Conservation (phyloP, 2,329 filamentous ascomycete species). For the Ilyonectria destructans region DNA sequence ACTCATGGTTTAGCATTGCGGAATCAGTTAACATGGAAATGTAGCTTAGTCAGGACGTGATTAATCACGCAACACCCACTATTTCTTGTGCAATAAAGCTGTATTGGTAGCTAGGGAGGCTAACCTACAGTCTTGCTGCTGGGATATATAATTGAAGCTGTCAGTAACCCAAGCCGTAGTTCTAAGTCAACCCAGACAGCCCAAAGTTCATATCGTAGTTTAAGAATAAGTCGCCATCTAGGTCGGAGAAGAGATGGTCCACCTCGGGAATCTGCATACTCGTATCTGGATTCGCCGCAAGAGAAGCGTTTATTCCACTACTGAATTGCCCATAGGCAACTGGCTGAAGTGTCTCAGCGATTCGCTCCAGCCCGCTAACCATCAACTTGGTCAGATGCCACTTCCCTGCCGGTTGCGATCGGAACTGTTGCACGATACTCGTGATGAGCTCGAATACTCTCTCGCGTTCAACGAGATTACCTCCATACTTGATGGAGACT, state of each 20-base stretch:
- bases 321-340: background rate
- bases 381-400: slow-evolving; percentile 64
- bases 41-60: too few species aligned
- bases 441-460: slow-evolving; percentile 57
- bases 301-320: background rate
- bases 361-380: slow-evolving; percentile 59
- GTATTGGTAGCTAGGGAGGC: too few species aligned
- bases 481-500: slow-evolving; percentile 59
- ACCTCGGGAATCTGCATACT: background rate
- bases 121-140: too few species aligned
- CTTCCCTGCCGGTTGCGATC: slow-evolving; percentile 55
- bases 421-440: slow-evolving; percentile 57
- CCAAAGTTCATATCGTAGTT: slow-evolving; percentile 39
- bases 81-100: too few species aligned
- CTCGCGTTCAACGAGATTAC: slow-evolving; percentile 56
- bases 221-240: slow-evolving; percentile 36
- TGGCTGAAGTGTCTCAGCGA: slow-evolving; percentile 34
- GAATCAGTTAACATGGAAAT: too few species aligned
- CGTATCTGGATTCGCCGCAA: background rate
- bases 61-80: too few species aligned
- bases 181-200: slow-evolving; percentile 15
- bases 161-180: too few species aligned
- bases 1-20: too few species aligned
- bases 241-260: slow-evolving; percentile 36
- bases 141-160: too few species aligned